Base-by-base conservation (phyloP, 805 yeast genomes). In the Yueomyces sinensis region DNA sequence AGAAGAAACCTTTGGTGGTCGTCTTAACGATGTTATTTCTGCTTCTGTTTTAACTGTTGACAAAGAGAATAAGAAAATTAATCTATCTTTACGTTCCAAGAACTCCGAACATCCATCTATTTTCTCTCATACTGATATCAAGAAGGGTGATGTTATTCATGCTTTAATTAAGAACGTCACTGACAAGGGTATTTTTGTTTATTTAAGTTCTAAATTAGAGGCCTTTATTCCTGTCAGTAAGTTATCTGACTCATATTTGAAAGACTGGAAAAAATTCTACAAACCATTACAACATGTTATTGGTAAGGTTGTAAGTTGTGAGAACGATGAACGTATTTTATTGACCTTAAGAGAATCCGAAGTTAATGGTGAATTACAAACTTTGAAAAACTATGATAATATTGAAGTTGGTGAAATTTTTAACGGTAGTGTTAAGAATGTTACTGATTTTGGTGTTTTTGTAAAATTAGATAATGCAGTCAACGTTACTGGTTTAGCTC, bases 401-500 rank as follows among this genome's bases (percentile, higher is more conserved):
- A 63, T 89, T 36, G 59, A 71, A 37, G 74, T 67, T 34, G 94
- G 82, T 36, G 82, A 78, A 19, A 61, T 77, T 22, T 73, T 63
- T 45, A 89, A 80, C 50, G 98, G 95, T 52, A 60, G 76, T 3
- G 78, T 89, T 30, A 76, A 72, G 52, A 71, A 71, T 40, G 82
- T 77, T 17, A 76, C 86, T 24, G 94, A 82, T 32, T 89, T 77
- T 52, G 98, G 98, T 62, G 94, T 84, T 3, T 89, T 89, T 51
- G 80, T 89, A 34, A 76, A 73, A 41, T 63, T 89, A 36, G 86
- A 78, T 44, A 82, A 79, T 31, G 76, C 91, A 29, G 60, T 72
- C 36, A 74, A 74, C 47, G 66, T 86, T 38, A 73, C 81, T 48
- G 98, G 97, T 37, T 69, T 89, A 43, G 86, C 95, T 46, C 96